phyloP scores from a whole-genome alignment of 2,329 filamentous ascomycete species.

The Monosporascus sp. region DNA sequence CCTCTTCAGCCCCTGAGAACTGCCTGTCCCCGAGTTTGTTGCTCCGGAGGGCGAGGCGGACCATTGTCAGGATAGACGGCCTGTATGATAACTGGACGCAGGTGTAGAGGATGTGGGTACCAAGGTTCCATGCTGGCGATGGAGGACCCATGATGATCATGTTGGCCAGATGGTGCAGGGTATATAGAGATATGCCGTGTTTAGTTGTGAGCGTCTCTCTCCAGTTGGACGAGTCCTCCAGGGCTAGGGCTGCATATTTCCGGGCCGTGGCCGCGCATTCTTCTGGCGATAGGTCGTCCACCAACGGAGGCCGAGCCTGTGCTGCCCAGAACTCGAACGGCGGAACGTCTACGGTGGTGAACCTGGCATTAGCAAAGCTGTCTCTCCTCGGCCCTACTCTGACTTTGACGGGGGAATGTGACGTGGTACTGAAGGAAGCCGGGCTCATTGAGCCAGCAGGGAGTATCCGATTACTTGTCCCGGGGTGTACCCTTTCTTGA shows the following conservation, averaged over 20 bases:
- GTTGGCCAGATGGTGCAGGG: slow-evolving; percentile 29
- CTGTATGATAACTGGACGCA: slow-evolving; percentile 27
- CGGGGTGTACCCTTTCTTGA: slow-evolving; percentile 1
- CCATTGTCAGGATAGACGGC: slow-evolving; percentile 31
- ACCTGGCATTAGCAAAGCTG: slow-evolving; percentile 12
- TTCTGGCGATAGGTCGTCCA: slow-evolving; percentile 14
- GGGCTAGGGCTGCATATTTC: slow-evolving; percentile 20
- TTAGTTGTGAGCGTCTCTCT: slow-evolving; percentile 12
- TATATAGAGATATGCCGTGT: slow-evolving; percentile 9
- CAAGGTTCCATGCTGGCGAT: slow-evolving; percentile 13
- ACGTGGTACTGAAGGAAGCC: not conserved
- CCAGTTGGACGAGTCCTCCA: slow-evolving; percentile 17
- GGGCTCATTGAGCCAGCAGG: not conserved
- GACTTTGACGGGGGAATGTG: not conserved
- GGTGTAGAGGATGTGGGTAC: slow-evolving; percentile 29
- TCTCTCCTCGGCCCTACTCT: slow-evolving; percentile 1
- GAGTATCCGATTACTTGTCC: not conserved
- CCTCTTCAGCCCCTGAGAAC: slow-evolving; percentile 12
- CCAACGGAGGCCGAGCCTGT: slow-evolving; percentile 2
- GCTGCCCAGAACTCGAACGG: slow-evolving; percentile 19
- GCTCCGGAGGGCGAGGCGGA: slow-evolving; percentile 15
- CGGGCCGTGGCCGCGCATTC: slow-evolving; percentile 16
- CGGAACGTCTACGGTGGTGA: slow-evolving; percentile 24
- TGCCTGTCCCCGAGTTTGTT: slow-evolving; percentile 8
- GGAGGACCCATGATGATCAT: slow-evolving; percentile 15